Conservation (phyloP, 2,329 filamentous ascomycete species). For the Colletotrichum sp. region DNA sequence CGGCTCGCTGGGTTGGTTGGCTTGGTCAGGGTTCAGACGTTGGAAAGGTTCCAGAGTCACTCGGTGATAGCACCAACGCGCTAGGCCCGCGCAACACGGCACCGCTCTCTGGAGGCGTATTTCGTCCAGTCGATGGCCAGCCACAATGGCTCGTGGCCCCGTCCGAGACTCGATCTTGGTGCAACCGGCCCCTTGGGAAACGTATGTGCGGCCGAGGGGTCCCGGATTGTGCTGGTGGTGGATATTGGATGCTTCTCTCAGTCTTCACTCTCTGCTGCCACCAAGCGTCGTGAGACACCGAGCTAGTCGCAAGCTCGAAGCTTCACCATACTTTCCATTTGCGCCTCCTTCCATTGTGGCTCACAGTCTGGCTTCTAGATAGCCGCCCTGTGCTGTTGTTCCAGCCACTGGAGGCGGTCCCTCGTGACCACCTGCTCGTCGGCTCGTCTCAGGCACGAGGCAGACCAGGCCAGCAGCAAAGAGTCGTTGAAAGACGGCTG, state of each 20-base stretch:
- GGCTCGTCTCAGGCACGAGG: not conserved
- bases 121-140: conserved; percentile 5
- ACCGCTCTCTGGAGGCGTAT: conserved; percentile 4
- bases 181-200: conserved; percentile 18
- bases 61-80: not conserved
- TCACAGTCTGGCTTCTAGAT: not conserved
- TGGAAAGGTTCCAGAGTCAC: conserved; percentile 11
- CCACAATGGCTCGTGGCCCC: not conserved
- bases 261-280: conserved; percentile 1
- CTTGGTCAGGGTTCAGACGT: conserved; percentile 11
- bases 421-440: not conserved
- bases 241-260: not conserved
- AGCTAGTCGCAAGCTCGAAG: not conserved
- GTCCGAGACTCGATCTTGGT: conserved; percentile 7
- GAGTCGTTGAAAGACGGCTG: not conserved
- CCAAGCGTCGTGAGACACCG: conserved; percentile 7
- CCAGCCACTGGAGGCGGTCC: not conserved
- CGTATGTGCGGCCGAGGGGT: not conserved
- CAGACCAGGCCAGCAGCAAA: not conserved
- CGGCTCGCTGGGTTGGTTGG: conserved; percentile 8
- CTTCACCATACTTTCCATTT: not conserved
- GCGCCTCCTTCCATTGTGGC: not conserved
- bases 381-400: not conserved
- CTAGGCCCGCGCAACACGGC: not conserved
- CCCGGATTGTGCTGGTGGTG: not conserved